Base-by-base conservation (phyloP, 2,329 filamentous ascomycete genomes). In the Xylariomycetidae sp. region DNA sequence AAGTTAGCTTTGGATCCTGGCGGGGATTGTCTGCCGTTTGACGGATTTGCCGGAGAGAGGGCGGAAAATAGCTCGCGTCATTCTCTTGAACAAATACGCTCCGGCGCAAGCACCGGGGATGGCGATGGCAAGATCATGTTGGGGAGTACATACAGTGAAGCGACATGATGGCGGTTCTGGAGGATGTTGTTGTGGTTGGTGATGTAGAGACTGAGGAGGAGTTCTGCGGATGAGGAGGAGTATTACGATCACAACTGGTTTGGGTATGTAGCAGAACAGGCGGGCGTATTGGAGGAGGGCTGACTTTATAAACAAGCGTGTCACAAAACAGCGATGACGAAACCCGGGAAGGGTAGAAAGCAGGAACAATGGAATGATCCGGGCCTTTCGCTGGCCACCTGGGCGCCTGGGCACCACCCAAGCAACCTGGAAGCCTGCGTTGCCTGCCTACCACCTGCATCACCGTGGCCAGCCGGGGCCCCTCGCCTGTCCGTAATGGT, bases 91-190 rank as follows among this genome's bases (percentile, higher is more conserved):
- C n/a, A n/a, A n/a, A n/a, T n/a, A n/a, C n/a, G n/a, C n/a, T n/a
- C n/a, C n/a, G 15, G 25, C 25, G 6, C 8, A 26, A 9, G 6
- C 25, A 13, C 12, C 12, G 13, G 27, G 27, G 4, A 19, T 5
- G 7, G 12, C 18, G 4, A 7, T 23, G 7, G 7, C 20, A 23
- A 13, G 5, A 19, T 4, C 18, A 20, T n/a, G n/a, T n/a, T n/a
- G n/a, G n/a, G 17, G 26, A 9, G 15, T 28, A 65, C 70, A 59
- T 54, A 75, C 72, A 76, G 60, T 76, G 70, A 46, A 76, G 68
- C 71, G 72, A 74, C 72, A 76, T 76, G 54, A 36, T 69, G 58
- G 18, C 16, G 26, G 26, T 17, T 32, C 15, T 29, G 15, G 19
- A 22, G 22, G 47, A 30, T 52, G 33, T 28, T 34, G 22, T 31